Evolutionary conservation across 768 basidiomycete species (phyloP).

Genomic region (Lactarius evosmus): DNA sequence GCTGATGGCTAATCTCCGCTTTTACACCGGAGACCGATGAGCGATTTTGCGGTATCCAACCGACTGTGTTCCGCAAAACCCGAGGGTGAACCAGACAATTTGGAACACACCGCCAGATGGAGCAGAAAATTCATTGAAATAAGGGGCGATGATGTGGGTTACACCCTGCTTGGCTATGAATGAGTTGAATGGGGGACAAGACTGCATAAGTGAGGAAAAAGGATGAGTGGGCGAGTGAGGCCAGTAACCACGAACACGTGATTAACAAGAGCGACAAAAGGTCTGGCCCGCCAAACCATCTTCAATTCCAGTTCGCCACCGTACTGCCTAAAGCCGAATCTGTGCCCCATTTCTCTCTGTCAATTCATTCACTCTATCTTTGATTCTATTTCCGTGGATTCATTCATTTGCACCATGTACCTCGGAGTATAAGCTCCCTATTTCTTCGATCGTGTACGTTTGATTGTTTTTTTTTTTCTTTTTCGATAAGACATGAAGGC

Average conservation of each 20-base stretch:
- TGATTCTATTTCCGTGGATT: too few relatives aligned
- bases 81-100: constrained; percentile 18
- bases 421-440: neutral
- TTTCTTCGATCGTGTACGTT: too few relatives aligned
- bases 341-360: too few relatives aligned
- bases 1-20: constrained; percentile 1
- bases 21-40: constrained; percentile 16
- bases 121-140: neutral
- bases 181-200: constrained; percentile 14
- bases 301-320: too few relatives aligned
- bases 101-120: constrained; percentile 1
- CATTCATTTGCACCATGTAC: neutral
- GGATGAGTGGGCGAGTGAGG: constrained; percentile 11
- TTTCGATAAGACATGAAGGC: neutral
- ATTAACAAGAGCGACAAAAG: too few relatives aligned
- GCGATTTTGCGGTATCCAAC: constrained; percentile 22
- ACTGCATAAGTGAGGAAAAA: constrained; percentile 9
- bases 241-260: too few relatives aligned
- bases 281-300: too few relatives aligned
- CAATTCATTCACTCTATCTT: too few relatives aligned
- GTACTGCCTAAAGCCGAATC: too few relatives aligned
- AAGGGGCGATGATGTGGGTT: constrained; percentile 12
- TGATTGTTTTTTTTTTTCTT: neutral
- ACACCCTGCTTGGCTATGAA: constrained; percentile 9
- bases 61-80: constrained; percentile 13